These are phyloP conservation scores for Dioszegia hungarica DNA, from an alignment of 768 basidiomycete genomes.

Conservation along the genomic window DNA sequence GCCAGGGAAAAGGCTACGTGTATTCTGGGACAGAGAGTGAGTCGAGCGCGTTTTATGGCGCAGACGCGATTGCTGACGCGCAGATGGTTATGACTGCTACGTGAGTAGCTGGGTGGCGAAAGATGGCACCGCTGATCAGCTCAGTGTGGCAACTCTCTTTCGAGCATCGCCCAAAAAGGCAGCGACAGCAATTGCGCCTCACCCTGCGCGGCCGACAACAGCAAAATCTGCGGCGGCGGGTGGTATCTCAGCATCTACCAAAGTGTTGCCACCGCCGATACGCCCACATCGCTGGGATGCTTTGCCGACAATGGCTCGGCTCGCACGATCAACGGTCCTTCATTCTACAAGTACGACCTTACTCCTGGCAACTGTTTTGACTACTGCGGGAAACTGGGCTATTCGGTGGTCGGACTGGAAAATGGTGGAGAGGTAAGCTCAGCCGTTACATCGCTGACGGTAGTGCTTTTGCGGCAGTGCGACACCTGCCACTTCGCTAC, in stretches of 20 bases:
- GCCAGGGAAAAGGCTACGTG: background rate
- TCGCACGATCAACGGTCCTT: background rate
- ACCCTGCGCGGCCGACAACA: background rate
- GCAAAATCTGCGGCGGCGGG: slow-evolving; percentile 8
- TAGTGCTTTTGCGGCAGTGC: slow-evolving; percentile 28
- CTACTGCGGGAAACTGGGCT: background rate
- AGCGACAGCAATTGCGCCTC: slow-evolving; percentile 2
- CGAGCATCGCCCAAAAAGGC: background rate
- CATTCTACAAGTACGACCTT: background rate
- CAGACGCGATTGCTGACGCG: background rate
- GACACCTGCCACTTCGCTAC: background rate
- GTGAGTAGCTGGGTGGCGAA: background rate
- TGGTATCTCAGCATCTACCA: background rate
- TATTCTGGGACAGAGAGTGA: background rate
- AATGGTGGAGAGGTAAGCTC: slow-evolving; percentile 8
- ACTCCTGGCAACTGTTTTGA: slow-evolving; percentile 8
- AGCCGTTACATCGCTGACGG: background rate
- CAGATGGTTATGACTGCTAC: background rate
- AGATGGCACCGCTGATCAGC: background rate
- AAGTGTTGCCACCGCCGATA: background rate
- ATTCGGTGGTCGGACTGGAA: slow-evolving; percentile 6
- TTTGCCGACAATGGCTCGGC: background rate
- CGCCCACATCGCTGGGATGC: background rate
- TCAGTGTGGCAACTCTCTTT: slow-evolving; percentile 5
- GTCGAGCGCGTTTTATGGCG: background rate